Conservation (phyloP, 192 early-diverging fungal genomes). For the Coemansia sp. region DNA sequence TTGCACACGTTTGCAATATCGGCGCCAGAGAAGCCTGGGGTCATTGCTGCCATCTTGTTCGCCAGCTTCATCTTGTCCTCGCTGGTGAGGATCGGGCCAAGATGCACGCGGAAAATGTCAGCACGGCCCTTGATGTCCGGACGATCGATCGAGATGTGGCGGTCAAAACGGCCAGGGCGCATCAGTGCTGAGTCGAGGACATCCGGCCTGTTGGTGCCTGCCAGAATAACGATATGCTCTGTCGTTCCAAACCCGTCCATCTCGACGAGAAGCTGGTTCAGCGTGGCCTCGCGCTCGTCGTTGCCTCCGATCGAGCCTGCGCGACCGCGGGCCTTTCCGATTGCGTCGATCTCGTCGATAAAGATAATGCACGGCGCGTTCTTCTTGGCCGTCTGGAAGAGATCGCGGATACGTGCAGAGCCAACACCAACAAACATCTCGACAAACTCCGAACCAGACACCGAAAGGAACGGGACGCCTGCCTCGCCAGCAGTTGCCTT, state of each 20-base stretch:
- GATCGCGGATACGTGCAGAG: constrained; percentile 86
- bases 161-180: constrained; percentile 97
- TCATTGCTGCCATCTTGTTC: constrained; percentile 90
- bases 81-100: constrained; percentile 87
- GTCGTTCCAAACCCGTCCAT: constrained; percentile 92
- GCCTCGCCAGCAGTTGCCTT: constrained; percentile 99
- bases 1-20: constrained; percentile 99
- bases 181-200: constrained; percentile 95
- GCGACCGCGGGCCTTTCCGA: constrained; percentile 95
- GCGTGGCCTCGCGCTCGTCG: constrained; percentile 96
- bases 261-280: constrained; percentile 98
- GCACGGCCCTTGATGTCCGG: constrained; percentile 96
- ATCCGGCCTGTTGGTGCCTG: constrained; percentile 97
- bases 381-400: constrained; percentile 98
- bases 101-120: constrained; percentile 96
- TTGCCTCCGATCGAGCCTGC: constrained; percentile 89
- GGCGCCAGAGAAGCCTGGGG: constrained; percentile 98
- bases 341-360: constrained; percentile 99
- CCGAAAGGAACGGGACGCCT: constrained; percentile 94
- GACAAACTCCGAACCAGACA: constrained; percentile 99
- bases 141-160: constrained; percentile 95
- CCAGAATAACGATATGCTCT: constrained; percentile 86
- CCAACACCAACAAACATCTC: constrained; percentile 99
- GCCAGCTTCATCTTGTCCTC: constrained; percentile 79
- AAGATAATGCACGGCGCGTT: constrained; percentile 98